These are phyloP conservation scores for Rhizopus delemar DNA, from an alignment of 371 early-diverging fungal species.

Conservation along the genomic window DNA sequence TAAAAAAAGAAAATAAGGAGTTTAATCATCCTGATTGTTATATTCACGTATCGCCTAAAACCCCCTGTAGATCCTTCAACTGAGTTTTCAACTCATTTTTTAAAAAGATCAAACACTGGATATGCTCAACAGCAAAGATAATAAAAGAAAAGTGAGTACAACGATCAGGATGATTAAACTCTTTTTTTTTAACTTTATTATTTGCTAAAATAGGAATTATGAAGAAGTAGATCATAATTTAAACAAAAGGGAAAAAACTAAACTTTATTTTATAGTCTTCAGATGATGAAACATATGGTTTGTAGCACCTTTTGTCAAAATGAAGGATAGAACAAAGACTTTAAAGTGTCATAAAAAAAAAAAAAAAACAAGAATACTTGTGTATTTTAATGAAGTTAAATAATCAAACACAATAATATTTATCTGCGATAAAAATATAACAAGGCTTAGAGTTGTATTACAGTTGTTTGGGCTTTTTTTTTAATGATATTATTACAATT, in stretches of 20 bases:
- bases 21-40: background rate
- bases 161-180: background rate
- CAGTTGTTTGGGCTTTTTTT: too few relatives aligned
- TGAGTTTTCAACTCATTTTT: conserved; percentile 41
- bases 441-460: too few relatives aligned
- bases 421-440: too few relatives aligned
- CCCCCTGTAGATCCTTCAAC: conserved; percentile 30
- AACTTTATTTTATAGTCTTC: conserved; percentile 33
- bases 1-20: background rate
- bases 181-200: background rate
- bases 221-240: conserved; percentile 28
- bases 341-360: too few relatives aligned
- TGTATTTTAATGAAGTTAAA: too few relatives aligned
- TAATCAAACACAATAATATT: too few relatives aligned
- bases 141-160: conserved; percentile 30
- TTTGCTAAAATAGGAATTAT: conserved; percentile 22
- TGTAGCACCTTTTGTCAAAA: too few relatives aligned
- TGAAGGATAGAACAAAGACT: too few relatives aligned
- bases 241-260: background rate
- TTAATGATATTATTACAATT: too few relatives aligned
- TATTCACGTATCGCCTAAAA: conserved; percentile 40
- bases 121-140: conserved; percentile 35
- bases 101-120: conserved; percentile 27
- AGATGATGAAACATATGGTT: conserved; percentile 32
- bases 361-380: too few relatives aligned